Evolutionary conservation across 2,329 filamentous ascomycete genomes (phyloP), one percentile per base, ranked within the genome.

Genomic region (Ophiostoma quercus): DNA sequence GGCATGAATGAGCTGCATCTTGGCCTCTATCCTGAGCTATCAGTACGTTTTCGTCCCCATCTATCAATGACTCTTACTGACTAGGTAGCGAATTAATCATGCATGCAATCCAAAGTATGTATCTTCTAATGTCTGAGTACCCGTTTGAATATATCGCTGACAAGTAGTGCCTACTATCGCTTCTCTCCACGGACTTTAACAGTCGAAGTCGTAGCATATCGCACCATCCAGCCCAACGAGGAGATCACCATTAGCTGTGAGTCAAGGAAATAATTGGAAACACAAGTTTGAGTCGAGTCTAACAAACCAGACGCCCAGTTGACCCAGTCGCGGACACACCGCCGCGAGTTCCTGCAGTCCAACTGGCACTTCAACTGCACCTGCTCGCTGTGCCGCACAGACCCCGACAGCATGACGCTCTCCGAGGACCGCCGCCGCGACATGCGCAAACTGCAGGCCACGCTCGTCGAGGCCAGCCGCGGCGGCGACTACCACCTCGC

Each of bases 281-380:
- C 9, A 14, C n/a, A 57, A 4, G 9, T 8, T 41, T 41, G 39
- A 41, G 9, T 34, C 34, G 2, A 41, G 39, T 41, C 11, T 25
- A 57, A 22, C 3, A 4, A 25, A 6, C 1, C 9, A 57, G 51
- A 72, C 32, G 70, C 69, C 47, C 71, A 72, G n/a, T 63, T 72
- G 5, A 72, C 71, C 2, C 54, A 68, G 57, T 71, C 70, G 1
- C 71, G 70, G 32, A 71, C 70, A 3, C 67, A 66, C 16, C 71
- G 71, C 22, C 71, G 71, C 41, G 67, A 60, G 51, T 71, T 70
- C 60, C 67, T 72, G 16, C 70, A 71, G 34, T 34, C 67, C 41
- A 71, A 74, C 68, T 76, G 74, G 74, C 72, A 73, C 65, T 76
- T 76, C 71, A 73, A 74, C 63, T 76, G 75, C 72, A 74, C 70